phyloP scores from a whole-genome alignment of 805 yeast species.

The Myxozyma neglecta region DNA sequence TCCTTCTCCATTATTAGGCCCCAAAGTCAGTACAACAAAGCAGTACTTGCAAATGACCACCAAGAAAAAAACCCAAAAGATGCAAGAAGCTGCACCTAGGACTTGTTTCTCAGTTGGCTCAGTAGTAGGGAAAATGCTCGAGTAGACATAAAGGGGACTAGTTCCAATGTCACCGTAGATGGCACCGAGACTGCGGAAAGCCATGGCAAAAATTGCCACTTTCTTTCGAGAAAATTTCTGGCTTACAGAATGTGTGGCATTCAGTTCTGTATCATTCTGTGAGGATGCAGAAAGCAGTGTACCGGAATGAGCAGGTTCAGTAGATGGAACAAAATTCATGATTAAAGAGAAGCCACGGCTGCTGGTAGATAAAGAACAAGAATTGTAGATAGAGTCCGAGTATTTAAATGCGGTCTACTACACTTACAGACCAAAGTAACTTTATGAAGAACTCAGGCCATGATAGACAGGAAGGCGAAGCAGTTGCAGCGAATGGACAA shows the following conservation, averaged over 20 bases:
- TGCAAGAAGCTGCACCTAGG: constrained; percentile 53
- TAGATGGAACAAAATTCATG: background rate
- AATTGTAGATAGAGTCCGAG: background rate
- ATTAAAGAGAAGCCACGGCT: background rate
- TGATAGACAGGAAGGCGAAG: background rate
- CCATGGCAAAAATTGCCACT: constrained; percentile 30
- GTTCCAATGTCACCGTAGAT: constrained; percentile 66
- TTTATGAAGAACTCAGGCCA: background rate
- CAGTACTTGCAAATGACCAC: constrained; percentile 56
- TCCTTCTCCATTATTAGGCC: constrained; percentile 62
- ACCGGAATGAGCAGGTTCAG: background rate
- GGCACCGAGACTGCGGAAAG: constrained; percentile 57
- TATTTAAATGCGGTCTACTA: background rate
- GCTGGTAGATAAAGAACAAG: background rate
- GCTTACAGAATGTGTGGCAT: background rate
- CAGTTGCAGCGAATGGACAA: no score
- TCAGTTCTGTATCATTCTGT: background rate
- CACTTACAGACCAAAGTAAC: background rate
- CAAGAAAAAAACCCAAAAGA: constrained; percentile 56
- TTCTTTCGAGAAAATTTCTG: background rate
- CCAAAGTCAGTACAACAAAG: constrained; percentile 49
- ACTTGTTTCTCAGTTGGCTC: constrained; percentile 45
- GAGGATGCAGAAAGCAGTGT: background rate
- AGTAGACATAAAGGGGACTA: constrained; percentile 55
- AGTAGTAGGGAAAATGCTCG: constrained; percentile 39